These are phyloP conservation scores for Cadophora gregata DNA, from an alignment of 2,329 filamentous ascomycete genomes.

Conservation along the genomic window DNA sequence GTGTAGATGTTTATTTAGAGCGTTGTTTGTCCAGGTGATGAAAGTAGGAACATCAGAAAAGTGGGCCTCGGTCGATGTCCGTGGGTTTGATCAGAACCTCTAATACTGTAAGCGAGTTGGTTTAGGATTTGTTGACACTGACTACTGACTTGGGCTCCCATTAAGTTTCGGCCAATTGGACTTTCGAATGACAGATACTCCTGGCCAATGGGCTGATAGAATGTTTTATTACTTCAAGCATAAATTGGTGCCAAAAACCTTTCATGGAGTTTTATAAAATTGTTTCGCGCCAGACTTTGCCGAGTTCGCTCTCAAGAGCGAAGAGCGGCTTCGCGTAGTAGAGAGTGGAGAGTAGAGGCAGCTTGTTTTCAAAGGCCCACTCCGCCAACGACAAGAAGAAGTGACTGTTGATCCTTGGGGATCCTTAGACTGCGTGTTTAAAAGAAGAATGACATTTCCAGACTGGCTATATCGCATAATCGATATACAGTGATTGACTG, in stretches of 20 bases:
- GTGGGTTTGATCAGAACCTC: neutral
- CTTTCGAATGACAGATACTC: no score
- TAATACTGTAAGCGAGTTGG: neutral
- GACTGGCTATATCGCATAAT: no score
- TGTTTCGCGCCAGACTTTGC: neutral
- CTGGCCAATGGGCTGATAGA: no score
- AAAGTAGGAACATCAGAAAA: neutral
- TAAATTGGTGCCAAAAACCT: no score
- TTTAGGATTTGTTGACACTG: neutral
- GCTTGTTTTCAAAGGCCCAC: neutral
- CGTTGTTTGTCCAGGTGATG: neutral
- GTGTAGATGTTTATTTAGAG: neutral
- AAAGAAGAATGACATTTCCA: no score
- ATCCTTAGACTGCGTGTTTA: no score
- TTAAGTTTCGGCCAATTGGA: neutral
- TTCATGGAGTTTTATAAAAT: neutral
- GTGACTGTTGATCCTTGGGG: no score
- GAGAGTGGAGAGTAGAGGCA: no score
- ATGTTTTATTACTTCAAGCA: no score
- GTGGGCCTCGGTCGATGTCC: conserved; percentile 7
- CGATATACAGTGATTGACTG: no score
- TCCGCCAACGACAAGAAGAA: no score
- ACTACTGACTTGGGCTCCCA: neutral
- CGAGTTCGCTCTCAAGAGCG: neutral
- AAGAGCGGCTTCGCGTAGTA: neutral